Evolutionary conservation across 441 rosid genomes (phyloP).

Genomic region (Biscutella auriculata): DNA sequence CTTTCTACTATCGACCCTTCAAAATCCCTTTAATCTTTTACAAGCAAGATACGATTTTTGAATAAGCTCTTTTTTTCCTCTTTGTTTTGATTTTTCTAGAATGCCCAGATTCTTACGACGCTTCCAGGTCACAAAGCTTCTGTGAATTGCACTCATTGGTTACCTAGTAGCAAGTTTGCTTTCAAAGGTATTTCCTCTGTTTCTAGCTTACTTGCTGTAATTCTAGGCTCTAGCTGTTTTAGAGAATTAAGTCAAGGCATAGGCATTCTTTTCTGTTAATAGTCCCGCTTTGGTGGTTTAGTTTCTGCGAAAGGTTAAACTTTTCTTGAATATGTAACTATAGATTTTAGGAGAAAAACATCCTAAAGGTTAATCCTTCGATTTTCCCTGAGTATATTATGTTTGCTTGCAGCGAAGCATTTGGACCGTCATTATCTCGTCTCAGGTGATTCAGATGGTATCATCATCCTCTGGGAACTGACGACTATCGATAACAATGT

Average conservation of each 20-base stretch:
- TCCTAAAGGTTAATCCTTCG: neutral
- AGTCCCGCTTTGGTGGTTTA: neutral
- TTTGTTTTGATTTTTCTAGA: constrained; percentile 25
- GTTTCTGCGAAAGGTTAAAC: neutral
- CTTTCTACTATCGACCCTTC: neutral
- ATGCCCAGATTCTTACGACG: constrained; percentile 79
- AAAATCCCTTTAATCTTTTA: neutral
- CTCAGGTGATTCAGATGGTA: constrained; percentile 81
- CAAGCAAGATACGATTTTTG: neutral
- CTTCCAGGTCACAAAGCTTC: constrained; percentile 80
- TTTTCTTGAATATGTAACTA: neutral
- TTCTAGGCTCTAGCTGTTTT: too few species aligned
- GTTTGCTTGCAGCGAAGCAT: constrained; percentile 38
- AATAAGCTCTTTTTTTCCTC: neutral
- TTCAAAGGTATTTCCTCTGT: constrained; percentile 43
- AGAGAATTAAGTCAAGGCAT: neutral
- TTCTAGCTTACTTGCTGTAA: neutral
- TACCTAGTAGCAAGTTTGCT: constrained; percentile 69
- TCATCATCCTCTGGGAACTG: constrained; percentile 64
- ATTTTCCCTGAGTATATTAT: neutral
- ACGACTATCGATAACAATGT: constrained; percentile 45
- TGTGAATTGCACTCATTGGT: constrained; percentile 89
- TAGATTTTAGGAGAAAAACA: neutral
- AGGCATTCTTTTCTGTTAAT: constrained; percentile 1
- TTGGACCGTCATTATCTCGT: constrained; percentile 57